These are phyloP conservation scores for Cladosporium sp. DNA, from an alignment of 2,329 filamentous ascomycete species.

Conservation along the genomic window DNA sequence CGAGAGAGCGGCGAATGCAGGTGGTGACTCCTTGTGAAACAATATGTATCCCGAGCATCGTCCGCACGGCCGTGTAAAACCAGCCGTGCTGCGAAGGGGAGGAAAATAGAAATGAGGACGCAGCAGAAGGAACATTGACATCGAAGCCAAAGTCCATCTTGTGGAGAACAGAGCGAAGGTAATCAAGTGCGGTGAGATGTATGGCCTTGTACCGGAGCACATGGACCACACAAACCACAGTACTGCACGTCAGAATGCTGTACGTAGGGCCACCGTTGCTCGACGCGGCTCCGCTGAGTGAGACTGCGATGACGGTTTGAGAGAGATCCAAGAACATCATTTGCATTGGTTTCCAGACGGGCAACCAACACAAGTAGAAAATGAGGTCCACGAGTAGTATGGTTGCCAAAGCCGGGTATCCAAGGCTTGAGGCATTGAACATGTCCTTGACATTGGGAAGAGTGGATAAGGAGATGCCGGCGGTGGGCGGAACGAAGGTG, in stretches of 20 bases:
- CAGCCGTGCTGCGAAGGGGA: constrained; percentile 28
- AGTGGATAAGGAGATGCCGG: constrained; percentile 61
- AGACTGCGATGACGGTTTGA: constrained; percentile 89
- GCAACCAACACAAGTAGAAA: constrained; percentile 72
- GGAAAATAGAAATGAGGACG: constrained; percentile 27
- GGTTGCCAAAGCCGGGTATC: constrained; percentile 80
- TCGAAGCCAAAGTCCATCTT: constrained; percentile 30
- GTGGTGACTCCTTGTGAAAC: constrained; percentile 34
- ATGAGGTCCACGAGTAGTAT: constrained; percentile 83
- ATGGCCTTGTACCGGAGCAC: constrained; percentile 51
- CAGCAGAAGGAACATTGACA: constrained; percentile 28
- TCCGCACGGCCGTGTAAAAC: constrained; percentile 28
- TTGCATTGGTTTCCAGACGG: constrained; percentile 82
- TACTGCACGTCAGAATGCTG: constrained; percentile 67
- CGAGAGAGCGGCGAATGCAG: constrained; percentile 32
- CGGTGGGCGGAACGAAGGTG: constrained; percentile 79
- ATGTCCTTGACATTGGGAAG: constrained; percentile 82
- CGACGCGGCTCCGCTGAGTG: constrained; percentile 75
- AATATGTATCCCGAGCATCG: constrained; percentile 34
- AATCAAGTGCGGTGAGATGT: constrained; percentile 35
- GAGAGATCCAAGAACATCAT: constrained; percentile 85
- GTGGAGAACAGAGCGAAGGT: constrained; percentile 34
- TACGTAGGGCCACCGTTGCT: constrained; percentile 65
- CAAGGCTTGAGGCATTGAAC: constrained; percentile 74
- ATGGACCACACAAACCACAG: constrained; percentile 57